Conservation (phyloP, 345 rosid species). For the Turritis glabra region DNA sequence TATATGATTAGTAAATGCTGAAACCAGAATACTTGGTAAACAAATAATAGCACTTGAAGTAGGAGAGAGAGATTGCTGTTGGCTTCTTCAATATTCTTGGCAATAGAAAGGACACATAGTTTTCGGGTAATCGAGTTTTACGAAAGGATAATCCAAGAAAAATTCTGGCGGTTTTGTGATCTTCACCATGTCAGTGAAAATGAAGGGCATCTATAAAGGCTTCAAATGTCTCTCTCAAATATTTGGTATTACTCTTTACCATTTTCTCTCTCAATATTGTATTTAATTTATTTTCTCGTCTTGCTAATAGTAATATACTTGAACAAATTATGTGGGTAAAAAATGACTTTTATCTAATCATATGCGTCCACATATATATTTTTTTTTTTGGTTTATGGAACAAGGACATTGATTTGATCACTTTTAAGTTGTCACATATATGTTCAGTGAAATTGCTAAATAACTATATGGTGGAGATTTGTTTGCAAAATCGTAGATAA, state of each 20-base stretch:
- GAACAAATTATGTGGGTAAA: not conserved
- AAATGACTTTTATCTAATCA: too few relatives aligned
- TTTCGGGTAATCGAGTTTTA: not conserved
- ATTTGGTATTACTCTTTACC: conserved; percentile 53
- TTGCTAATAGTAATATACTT: not conserved
- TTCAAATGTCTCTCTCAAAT: conserved; percentile 86
- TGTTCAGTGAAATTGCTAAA: too few relatives aligned
- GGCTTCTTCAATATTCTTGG: conserved; percentile 17
- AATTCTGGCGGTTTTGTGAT: conserved; percentile 15
- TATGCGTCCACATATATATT: too few relatives aligned
- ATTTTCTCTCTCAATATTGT: not conserved
- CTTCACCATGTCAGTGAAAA: conserved; percentile 64
- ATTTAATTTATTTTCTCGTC: not conserved
- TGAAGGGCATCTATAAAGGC: conserved; percentile 84
- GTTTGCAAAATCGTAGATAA: too few relatives aligned
- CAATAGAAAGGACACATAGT: conserved; percentile 2
- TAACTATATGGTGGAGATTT: too few relatives aligned
- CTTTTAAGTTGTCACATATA: too few relatives aligned
- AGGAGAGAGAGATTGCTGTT: conserved; percentile 12
- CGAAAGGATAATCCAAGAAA: conserved; percentile 1
- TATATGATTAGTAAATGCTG: not conserved
- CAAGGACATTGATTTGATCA: too few relatives aligned
- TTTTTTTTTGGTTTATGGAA: not conserved
- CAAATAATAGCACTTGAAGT: not conserved
- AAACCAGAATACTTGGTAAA: not conserved